Base-by-base conservation (phyloP, 768 basidiomycete species). In the Leucosporidium creatinivorum region DNA sequence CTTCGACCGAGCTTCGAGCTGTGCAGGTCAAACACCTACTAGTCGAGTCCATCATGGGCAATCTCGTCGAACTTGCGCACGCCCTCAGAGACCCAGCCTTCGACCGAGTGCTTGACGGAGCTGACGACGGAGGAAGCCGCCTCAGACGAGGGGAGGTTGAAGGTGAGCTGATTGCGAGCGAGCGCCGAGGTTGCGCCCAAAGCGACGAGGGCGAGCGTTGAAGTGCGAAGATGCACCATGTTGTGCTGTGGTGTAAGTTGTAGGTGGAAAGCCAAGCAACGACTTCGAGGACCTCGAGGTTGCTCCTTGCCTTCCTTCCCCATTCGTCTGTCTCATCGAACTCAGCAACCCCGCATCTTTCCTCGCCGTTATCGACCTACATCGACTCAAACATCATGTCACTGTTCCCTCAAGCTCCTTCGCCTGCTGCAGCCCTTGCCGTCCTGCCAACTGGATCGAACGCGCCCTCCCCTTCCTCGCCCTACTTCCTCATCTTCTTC, bases 41-140 rank as follows among this genome's bases (percentile, higher is more conserved):
- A 91, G 52, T 84, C 79, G 39, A 90, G 73, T n/a, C 83, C 85
- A 59, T 88, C 82, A 79, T 89, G 84, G 76, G 85, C 84, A 64
- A 89, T 30, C n/a, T 62, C 48, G 15, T 63, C 58, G 81, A 73
- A 83, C 73, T 87, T 80, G 76, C 81, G 83, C 25, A 86, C 87
- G 28, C 84, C 78, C 62, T 86, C 82, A 21, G 28, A 56, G 17
- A 39, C 62, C 66, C 61, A 65, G 8, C 39, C 39, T 17, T 54
- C 52, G 52, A 54, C 52, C 6, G 52, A 25, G 26, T 54, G 52
- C 23, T 54, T 25, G 19, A 54, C 25, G 23, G 52, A 9, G 26
- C 23, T 21, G 25, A 30, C 25, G 12, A 30, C 52, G 52, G 52
- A n/a, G n/a, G n/a, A n/a, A n/a, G 26, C n/a, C 15, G 23, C 52